These are phyloP conservation scores for Knoxia roxburghii DNA, from an alignment of 257 asterid species.

Conservation along the genomic window DNA sequence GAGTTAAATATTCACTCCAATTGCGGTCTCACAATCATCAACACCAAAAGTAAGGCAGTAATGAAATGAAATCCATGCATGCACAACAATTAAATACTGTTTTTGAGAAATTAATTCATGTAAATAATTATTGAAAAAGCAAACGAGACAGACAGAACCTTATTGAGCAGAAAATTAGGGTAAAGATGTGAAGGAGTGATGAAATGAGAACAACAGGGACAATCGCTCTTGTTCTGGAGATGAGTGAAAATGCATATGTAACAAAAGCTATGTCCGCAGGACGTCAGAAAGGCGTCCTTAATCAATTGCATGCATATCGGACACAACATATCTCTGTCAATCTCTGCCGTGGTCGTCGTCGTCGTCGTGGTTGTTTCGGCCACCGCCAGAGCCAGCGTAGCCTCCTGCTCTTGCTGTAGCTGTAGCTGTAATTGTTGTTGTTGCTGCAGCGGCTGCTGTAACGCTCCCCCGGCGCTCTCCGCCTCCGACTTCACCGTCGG, in stretches of 20 bases:
- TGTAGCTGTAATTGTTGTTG: background rate
- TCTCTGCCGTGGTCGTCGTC: conserved; percentile 29
- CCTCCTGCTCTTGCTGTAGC: background rate
- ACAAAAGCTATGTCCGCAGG: conserved; percentile 93
- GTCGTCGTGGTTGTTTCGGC: background rate
- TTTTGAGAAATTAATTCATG: no score
- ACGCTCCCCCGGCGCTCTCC: conserved; percentile 24
- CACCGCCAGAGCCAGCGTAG: conserved; percentile 9
- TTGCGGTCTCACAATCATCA: background rate
- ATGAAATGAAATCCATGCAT: background rate
- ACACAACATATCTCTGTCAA: conserved; percentile 72
- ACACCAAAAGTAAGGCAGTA: background rate
- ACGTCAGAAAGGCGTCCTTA: conserved; percentile 76
- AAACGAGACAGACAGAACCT: conserved; percentile 29
- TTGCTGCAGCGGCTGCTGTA: conserved; percentile 9
- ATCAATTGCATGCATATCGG: conserved; percentile 94
- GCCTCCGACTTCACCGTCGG: conserved; percentile 49
- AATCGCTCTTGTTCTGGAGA: conserved; percentile 76
- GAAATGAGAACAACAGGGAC: conserved; percentile 82
- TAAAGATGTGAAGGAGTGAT: conserved; percentile 58
- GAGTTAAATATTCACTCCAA: background rate
- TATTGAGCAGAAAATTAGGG: conserved; percentile 91
- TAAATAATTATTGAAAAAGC: background rate
- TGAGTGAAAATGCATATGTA: conserved; percentile 85
- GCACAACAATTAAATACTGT: background rate